Base-by-base conservation (phyloP, 2,329 filamentous ascomycete species). In the Aureobasidium uvarum region DNA sequence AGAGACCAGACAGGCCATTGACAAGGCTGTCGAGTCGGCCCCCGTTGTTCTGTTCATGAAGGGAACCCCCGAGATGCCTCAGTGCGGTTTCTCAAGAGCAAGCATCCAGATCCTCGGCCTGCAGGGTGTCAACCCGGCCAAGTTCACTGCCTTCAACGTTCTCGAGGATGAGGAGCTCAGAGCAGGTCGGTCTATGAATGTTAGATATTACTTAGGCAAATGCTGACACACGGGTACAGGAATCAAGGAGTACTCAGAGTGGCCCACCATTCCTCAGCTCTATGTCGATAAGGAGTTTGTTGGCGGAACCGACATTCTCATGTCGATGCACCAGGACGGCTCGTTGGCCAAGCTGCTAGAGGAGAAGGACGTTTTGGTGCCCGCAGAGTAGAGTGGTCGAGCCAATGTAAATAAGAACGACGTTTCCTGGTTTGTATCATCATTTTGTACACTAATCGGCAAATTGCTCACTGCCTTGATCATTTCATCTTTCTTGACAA, bases 1-100 rank as follows among this genome's bases (percentile, higher is more conserved):
- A 71, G 85, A 92, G 74, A 95, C 91, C 13, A 87, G 85, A 68
- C 79, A 86, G 45, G 92, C 93, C 31, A 99, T 99, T 73, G 91
- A 97, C 78, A 91, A 92, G 77, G 94, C 94, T 38, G 89, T 99
- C 18, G 83, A 81, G 28, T 93, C 92, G 0, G 90, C 93, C 0
- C 94, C 94, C 2, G 94, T 99, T 0, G 95, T 99, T 0, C 84
- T 99, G 66, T 99, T 99, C 83, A 99, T 99, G 95, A 99, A 99
- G 83, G 95, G 95, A 67, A 98, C 95, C 1, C 95, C 95, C 66
- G 93, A 97, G 80, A 91, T 87, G 67, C 95, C 95, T 23, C 93
- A 97, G 78, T 99, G 95, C 79, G 95, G 95, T 52, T 99, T 97
- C 83, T 98, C 94, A 66, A 87, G 93, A 72, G 94, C 94, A 64